Conservation (phyloP, 192 early-diverging fungal genomes). For the Coemansia guatemalensis region DNA sequence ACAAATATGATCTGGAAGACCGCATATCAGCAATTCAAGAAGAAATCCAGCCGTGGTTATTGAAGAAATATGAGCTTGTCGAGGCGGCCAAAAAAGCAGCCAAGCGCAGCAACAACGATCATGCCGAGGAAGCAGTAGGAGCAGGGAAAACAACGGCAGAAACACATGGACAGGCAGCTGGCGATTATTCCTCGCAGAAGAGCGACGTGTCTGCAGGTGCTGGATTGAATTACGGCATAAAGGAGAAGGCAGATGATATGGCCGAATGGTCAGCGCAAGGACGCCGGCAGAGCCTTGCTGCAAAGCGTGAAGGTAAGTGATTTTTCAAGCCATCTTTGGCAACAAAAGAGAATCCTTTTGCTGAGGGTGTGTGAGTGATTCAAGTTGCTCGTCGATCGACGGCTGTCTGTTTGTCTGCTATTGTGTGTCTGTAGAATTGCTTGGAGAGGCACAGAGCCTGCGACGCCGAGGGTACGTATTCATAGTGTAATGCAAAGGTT, state of each 20-base stretch:
- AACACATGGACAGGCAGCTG: background rate
- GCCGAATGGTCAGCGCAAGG: background rate
- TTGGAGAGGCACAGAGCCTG: constrained; percentile 43
- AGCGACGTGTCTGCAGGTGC: background rate
- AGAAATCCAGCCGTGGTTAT: constrained; percentile 29
- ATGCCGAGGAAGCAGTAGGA: background rate
- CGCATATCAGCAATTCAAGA: constrained; percentile 13
- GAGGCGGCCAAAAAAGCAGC: background rate
- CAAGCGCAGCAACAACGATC: background rate
- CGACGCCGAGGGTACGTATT: constrained; percentile 43
- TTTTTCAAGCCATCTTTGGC: background rate
- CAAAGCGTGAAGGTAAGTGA: constrained; percentile 22
- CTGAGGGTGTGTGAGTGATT: background rate
- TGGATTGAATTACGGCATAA: background rate
- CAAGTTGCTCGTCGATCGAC: background rate
- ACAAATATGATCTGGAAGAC: background rate
- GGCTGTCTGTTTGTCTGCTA: constrained; percentile 3
- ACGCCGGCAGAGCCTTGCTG: constrained; percentile 17
- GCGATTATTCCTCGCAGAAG: background rate
- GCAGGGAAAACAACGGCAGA: background rate
- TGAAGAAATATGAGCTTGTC: constrained; percentile 25
- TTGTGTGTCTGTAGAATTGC: constrained; percentile 28
- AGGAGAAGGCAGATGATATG: background rate
- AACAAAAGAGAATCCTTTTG: background rate
- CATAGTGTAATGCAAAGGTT: background rate